phyloP scores from a whole-genome alignment of 2,329 filamentous ascomycete species.

The Curvularia hawaiiensis region DNA sequence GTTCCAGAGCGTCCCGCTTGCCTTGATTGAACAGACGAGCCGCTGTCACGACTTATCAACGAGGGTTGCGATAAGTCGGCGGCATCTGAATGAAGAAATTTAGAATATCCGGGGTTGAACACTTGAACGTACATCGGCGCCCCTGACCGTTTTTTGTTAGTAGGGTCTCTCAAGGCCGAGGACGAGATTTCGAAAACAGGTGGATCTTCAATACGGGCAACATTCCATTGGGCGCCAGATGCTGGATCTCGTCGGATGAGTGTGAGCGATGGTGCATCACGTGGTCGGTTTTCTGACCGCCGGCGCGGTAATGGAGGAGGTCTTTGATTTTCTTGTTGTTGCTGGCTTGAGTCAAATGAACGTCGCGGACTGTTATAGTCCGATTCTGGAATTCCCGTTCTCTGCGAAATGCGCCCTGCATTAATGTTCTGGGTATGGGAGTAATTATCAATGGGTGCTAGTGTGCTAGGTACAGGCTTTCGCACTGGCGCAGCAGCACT shows the following conservation, averaged over 20 bases:
- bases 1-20: slow-evolving; percentile 5
- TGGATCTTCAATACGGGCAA: slow-evolving; percentile 55
- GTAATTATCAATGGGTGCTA: slow-evolving; percentile 33
- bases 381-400: slow-evolving; percentile 22
- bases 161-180: slow-evolving; percentile 42
- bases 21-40: slow-evolving; percentile 21
- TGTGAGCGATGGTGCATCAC: slow-evolving; percentile 45
- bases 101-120: slow-evolving; percentile 63
- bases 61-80: slow-evolving; percentile 20
- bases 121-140: slow-evolving; percentile 60
- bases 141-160: slow-evolving; percentile 45
- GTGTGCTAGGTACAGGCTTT: slow-evolving; percentile 37
- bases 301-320: slow-evolving; percentile 29
- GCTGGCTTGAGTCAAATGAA: slow-evolving; percentile 32
- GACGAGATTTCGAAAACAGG: slow-evolving; percentile 53
- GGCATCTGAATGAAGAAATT: slow-evolving; percentile 53
- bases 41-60: slow-evolving; percentile 20
- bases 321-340: slow-evolving; percentile 28
- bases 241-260: slow-evolving; percentile 58
- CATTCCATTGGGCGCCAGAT: slow-evolving; percentile 58
- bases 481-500: slow-evolving; percentile 21
- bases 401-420: slow-evolving; percentile 27
- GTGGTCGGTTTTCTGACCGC: slow-evolving; percentile 22
- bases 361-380: slow-evolving; percentile 26
- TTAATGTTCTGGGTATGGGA: slow-evolving; percentile 37